Base-by-base conservation (phyloP, 805 yeast genomes). In the Myxozyma neotropica region DNA sequence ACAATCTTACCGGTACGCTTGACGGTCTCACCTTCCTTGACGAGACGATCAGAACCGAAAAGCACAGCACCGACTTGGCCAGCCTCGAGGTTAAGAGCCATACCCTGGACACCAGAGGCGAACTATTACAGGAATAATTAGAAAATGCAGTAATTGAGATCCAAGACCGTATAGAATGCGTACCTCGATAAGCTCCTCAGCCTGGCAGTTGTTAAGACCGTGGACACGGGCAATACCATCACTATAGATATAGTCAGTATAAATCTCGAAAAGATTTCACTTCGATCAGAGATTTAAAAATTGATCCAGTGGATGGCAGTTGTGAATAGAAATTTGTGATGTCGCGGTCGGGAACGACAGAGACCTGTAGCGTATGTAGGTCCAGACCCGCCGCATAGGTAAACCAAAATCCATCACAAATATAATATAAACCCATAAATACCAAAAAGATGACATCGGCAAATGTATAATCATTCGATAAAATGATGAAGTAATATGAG, bases 151-250 rank as follows among this genome's bases (percentile, higher is more conserved):
- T 31, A 24, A 6, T 8, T 17, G 23, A 29, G 31, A 23, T 15
- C 8, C 4, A 42, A 33, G 6, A 29, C 10, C 12, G 8, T 23
- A 24, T 12, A 23, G 4, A n/a, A 24, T 13, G 13, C 60, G 1
- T 38, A 57, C 60, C 57, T 94, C 99, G 75, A 94, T 97, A 79
- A 94, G 86, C 83, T 94, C 99, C 84, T 94, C 99, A 77, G 99
- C 99, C 85, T 93, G 98, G 81, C 91, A 87, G 86, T 94, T 94
- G 94, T 92, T 94, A 75, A 94, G 84, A 83, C 99, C 99, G 83
- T 89, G 94, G 76, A 94, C 96, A 86, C 98, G 95, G 79, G 99
- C 99, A 78, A 94, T 94, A 94, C 99, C 99, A 81, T 94, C 99
- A 88, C 99, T 85, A 74, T 15, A 27, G n/a, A 15, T n/a, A 24